These are phyloP conservation scores for Talaromyces sp. DNA, from an alignment of 2,329 filamentous ascomycete species.

Conservation along the genomic window DNA sequence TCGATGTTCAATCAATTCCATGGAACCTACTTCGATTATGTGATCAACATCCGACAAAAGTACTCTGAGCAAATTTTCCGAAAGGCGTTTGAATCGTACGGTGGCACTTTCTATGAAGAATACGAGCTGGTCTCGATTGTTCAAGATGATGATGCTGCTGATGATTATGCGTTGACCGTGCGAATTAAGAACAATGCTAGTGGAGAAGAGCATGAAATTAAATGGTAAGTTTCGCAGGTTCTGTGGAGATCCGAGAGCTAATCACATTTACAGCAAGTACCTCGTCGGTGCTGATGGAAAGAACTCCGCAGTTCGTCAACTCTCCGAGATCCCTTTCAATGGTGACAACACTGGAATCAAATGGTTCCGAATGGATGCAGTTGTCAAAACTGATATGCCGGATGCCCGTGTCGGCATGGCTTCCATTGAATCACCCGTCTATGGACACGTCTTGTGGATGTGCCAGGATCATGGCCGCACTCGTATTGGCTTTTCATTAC, in stretches of 20 bases:
- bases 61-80: background rate
- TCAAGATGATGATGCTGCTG: slow-evolving; percentile 3
- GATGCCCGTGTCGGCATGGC: slow-evolving; percentile 3
- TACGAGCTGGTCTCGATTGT: slow-evolving; percentile 9
- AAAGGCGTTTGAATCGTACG: background rate
- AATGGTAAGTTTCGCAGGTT: background rate
- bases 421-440: background rate
- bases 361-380: slow-evolving; percentile 2
- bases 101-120: slow-evolving; percentile 2
- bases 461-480: slow-evolving; percentile 1
- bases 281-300: slow-evolving; percentile 1
- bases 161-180: slow-evolving; percentile 7
- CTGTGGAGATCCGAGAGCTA: background rate
- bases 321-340: background rate
- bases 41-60: slow-evolving; percentile 1
- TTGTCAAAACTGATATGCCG: background rate
- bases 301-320: background rate
- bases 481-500: background rate
- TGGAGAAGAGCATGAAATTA: background rate
- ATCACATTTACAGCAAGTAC: background rate
- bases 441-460: slow-evolving; percentile 1
- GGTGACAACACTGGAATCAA: background rate
- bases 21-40: background rate
- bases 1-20: slow-evolving; percentile 1
- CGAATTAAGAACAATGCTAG: background rate